Evolutionary conservation across 148 eudicot species (phyloP), one percentile per base, ranked within the genome.

Genomic region (Diospyros lotus): DNA sequence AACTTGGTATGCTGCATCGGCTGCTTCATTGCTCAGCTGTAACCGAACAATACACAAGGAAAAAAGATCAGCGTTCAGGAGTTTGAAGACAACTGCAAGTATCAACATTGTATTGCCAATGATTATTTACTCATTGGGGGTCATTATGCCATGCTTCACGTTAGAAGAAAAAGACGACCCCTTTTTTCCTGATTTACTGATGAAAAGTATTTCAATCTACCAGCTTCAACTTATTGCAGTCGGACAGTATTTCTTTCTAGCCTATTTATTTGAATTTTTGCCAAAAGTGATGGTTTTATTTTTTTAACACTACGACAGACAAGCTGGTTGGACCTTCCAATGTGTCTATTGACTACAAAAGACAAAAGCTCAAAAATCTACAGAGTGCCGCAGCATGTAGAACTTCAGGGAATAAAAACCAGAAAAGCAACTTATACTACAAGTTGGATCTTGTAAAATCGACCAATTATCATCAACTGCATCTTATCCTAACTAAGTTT

Each of bases 21-120:
- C 43, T 9, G 10, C 76, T 11, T 61, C 76, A 50, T 73, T 17
- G 44, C 46, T 43, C 39, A 73, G 38, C 76, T 61, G 58, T 39
- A n/a, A 45, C 3, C 14, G 6, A 8, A 55, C 12, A 6, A 14
- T 6, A 13, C 8, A 42, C 2, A 44, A 10, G 18, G 15, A 58
- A 3, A 9, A 15, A 45, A 48, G 43, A 68, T 48, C 41, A 68
- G 58, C 54, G 28, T 28, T 40, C 45, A 42, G 9, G 68, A 6
- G 44, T 11, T 5, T 14, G 38, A 39, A 60, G 43, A 6, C 2
- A 38, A 4, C 43, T 2, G 0, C 51, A 65, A 28, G 18, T 46
- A 67, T 2, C 41, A n/a, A 45, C 48, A 9, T 5, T 8, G 8
- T 4, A 48, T 48, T 48, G 4, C 4, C 8, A 48, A 48, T 48